These are phyloP conservation scores for Sparassis latifolia DNA, from an alignment of 1,284 basidiomycete species.

Conservation along the genomic window DNA sequence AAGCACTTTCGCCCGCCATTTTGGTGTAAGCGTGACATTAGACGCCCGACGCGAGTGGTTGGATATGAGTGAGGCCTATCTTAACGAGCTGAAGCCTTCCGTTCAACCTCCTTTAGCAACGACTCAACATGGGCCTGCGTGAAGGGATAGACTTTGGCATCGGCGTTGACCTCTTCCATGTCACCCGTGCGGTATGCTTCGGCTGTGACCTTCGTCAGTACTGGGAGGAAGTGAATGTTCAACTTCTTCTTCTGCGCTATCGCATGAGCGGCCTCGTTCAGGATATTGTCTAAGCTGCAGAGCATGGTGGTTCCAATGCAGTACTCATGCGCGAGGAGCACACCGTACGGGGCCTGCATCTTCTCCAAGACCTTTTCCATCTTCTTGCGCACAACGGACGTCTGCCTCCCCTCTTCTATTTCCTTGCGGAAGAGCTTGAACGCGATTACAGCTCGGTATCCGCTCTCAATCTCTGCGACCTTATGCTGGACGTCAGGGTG, in stretches of 20 bases:
- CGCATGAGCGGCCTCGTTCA: conserved; percentile 1
- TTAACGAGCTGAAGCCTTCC: too few species aligned
- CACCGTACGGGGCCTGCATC: conserved; percentile 14
- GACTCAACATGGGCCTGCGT: too few species aligned
- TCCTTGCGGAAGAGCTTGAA: background rate
- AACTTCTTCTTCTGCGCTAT: background rate
- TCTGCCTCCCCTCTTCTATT: background rate
- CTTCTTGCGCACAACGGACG: background rate
- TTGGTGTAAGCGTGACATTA: too few species aligned
- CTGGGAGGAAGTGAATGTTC: background rate
- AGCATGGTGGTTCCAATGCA: conserved; percentile 15
- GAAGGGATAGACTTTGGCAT: too few species aligned
- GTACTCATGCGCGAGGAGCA: conserved; percentile 20
- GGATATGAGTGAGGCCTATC: too few species aligned
- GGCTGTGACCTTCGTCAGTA: background rate
- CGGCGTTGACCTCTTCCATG: too few species aligned
- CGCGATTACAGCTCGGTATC: background rate
- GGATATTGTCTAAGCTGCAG: conserved; percentile 17
- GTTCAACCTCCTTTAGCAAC: too few species aligned
- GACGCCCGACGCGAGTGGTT: too few species aligned
- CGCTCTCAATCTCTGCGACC: background rate
- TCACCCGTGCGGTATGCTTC: too few species aligned
- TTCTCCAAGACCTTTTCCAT: background rate
- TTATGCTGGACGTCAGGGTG: background rate
- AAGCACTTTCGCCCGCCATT: too few species aligned